Evolutionary conservation across 202 grass and related monocot genomes (phyloP), one percentile per base, ranked within the genome.

Genomic region (Saccharum hybrid): DNA sequence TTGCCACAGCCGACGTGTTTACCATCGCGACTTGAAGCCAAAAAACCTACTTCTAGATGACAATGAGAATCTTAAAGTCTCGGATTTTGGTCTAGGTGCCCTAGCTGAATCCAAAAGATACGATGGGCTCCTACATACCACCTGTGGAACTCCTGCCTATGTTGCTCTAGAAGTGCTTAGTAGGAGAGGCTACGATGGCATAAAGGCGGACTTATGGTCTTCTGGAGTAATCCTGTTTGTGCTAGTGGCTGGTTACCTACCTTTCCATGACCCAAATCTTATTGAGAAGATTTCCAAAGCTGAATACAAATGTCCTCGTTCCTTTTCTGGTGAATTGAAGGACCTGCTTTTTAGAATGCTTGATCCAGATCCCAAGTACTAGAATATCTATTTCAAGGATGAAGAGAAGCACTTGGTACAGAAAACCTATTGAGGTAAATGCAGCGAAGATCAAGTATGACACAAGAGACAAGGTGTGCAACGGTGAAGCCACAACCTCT

Each of bases 11-110:
- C 76, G 89, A 72, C 91, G 89, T 75, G 91, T 94, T 68, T 97
- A 90, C 80, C 94, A 97, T 76, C 86, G 94, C 0, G 94, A 97
- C 57, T 71, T 97, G 60, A 97, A 97, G 78, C 94, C 87, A 0
- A 91, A 97, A 81, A 97, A 97, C 81, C 77, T 97, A 82, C 91
- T 97, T 54, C 72, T 97, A 26, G 94, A 97, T 37, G 94, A 94
- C 12, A 88, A 86, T 80, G 94, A 89, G 10, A 91, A 82, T 79
- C 71, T 97, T 14, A 97, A 94, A 80, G 91, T 94, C 42, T 97
- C 94, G 2, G 94, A 97, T 90, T 97, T 97, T 39, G 94, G 94
- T 26, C 37, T 97, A 63, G 94, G 94, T 77, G 94, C 94, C 19
- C 83, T 97, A 33, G 79, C 88, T 36, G 94, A 97, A 18, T 93